These are phyloP conservation scores for Capsicum baccatum DNA, from an alignment of 257 asterid genomes.

Conservation along the genomic window DNA sequence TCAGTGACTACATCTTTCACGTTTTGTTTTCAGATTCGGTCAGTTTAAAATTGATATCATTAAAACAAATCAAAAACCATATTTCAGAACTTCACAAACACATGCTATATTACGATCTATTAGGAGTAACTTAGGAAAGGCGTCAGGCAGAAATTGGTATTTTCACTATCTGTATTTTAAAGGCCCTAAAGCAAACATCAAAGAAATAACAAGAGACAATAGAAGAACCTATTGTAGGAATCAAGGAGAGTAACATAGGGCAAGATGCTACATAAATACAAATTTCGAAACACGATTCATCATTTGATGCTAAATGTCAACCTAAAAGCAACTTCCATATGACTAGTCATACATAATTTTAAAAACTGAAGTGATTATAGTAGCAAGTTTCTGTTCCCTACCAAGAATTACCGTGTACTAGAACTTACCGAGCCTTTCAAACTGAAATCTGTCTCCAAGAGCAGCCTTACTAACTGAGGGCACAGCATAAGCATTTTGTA, in stretches of 20 bases:
- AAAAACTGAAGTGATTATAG: neutral
- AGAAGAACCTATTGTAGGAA: neutral
- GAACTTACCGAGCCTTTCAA: constrained; percentile 88
- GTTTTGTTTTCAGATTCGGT: neutral
- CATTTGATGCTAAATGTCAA: neutral
- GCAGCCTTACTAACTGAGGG: constrained; percentile 60
- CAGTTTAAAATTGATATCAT: neutral
- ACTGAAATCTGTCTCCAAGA: constrained; percentile 86
- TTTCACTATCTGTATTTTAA: neutral
- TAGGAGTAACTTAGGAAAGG: neutral
- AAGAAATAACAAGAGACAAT: constrained; percentile 10
- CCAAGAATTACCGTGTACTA: neutral
- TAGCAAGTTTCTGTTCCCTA: neutral
- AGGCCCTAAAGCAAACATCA: neutral
- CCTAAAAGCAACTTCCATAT: constrained; percentile 1
- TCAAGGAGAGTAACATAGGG: neutral
- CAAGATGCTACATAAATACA: neutral
- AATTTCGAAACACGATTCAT: neutral
- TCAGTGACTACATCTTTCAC: neutral
- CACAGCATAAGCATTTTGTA: constrained; percentile 73
- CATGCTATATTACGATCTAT: neutral
- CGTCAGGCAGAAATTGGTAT: neutral
- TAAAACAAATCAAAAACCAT: neutral
- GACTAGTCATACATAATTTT: neutral
- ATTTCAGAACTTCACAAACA: neutral